Evolutionary conservation across 352 stramenopile genomes (phyloP).

Genomic region (Pythium apleroticum): DNA sequence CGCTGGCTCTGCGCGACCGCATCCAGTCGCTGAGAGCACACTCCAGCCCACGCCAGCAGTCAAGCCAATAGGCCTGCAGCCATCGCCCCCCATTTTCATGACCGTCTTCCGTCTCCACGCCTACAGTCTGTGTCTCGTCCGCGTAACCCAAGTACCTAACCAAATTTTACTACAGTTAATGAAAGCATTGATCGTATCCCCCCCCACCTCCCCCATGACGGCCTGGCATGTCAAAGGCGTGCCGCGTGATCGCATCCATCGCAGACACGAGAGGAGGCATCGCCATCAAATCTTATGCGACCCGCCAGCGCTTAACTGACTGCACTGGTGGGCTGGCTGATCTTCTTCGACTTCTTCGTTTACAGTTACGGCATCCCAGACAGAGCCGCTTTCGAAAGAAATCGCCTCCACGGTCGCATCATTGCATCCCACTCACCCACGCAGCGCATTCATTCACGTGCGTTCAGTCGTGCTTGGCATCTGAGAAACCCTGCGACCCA

Average conservation of each 20-base stretch:
- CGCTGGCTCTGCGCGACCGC: conserved; percentile 47
- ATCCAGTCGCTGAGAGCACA: conserved; percentile 48
- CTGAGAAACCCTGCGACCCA: not conserved
- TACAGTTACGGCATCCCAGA: not conserved
- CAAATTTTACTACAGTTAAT: not conserved
- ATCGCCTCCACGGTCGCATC: no score
- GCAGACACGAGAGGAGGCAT: not conserved
- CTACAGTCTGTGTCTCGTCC: not conserved
- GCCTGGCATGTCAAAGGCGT: no score
- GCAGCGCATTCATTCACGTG: not conserved
- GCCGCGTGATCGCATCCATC: not conserved
- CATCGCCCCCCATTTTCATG: not conserved
- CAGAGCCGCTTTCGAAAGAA: no score
- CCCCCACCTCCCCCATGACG: not conserved
- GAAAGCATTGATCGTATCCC: not conserved
- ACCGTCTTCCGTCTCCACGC: not conserved
- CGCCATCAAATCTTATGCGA: not conserved
- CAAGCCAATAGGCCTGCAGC: conserved; percentile 1
- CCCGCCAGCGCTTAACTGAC: not conserved
- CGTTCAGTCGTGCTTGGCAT: not conserved
- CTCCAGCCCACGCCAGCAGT: not conserved
- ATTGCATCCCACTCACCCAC: not conserved
- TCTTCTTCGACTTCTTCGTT: not conserved
- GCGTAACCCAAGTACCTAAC: conserved; percentile 1
- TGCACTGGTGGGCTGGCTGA: not conserved